phyloP scores from a whole-genome alignment of 768 basidiomycete species.

The Kwoniella sp. region DNA sequence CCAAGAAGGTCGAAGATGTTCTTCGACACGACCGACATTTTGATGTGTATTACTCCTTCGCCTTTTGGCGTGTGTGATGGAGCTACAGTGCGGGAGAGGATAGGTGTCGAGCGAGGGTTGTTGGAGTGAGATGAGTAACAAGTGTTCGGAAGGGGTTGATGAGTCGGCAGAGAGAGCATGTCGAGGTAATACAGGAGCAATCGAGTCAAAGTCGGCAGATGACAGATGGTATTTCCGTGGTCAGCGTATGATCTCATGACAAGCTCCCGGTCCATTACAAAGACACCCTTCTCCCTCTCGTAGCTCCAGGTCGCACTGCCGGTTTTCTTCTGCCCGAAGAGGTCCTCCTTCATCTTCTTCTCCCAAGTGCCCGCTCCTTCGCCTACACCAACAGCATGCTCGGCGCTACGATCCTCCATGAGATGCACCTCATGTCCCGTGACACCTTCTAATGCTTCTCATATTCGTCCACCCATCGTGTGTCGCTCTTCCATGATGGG shows the following conservation, averaged over 20 bases:
- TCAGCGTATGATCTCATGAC: not conserved
- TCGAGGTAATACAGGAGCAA: not conserved
- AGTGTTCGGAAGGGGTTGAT: not conserved
- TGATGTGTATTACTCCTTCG: conserved; percentile 18
- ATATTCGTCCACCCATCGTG: not conserved
- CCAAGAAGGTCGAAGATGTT: conserved; percentile 53
- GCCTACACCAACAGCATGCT: too few species aligned
- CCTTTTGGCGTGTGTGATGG: conserved; percentile 25
- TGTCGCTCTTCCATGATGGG: too few species aligned
- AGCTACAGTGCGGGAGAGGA: conserved; percentile 7
- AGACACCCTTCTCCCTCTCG: too few species aligned
- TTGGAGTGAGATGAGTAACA: not conserved
- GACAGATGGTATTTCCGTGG: not conserved
- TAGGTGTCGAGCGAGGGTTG: not conserved
- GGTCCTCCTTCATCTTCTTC: too few species aligned
- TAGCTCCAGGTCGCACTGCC: too few species aligned
- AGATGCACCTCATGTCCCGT: not conserved
- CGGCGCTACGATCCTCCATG: too few species aligned
- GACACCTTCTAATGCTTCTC: not conserved
- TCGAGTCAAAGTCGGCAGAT: not conserved
- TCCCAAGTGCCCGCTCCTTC: too few species aligned
- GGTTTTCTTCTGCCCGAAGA: too few species aligned
- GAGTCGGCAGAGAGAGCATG: not conserved
- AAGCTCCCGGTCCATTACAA: too few species aligned
- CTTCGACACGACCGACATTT: conserved; percentile 51